phyloP scores from a whole-genome alignment of 2,329 filamentous ascomycete genomes.

The Colletotrichum australisinense region DNA sequence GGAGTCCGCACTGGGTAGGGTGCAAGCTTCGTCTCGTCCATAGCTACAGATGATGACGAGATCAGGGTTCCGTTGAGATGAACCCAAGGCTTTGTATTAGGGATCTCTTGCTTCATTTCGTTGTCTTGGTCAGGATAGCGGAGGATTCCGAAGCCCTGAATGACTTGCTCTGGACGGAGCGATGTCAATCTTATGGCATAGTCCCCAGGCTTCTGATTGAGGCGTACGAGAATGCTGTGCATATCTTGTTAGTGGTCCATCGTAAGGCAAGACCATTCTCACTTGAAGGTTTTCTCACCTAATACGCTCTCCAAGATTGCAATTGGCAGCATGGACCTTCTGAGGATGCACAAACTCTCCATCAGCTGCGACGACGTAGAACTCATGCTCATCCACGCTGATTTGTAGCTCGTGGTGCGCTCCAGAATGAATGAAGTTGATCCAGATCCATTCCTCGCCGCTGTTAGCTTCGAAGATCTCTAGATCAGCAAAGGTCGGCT shows the following conservation, averaged over 20 bases:
- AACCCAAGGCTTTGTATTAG: slow-evolving; percentile 19
- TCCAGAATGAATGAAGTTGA: slow-evolving; percentile 31
- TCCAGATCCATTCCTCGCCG: slow-evolving; percentile 28
- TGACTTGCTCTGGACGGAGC: slow-evolving; percentile 23
- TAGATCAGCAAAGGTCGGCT: slow-evolving; percentile 21
- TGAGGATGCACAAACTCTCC: slow-evolving; percentile 27
- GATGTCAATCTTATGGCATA: slow-evolving; percentile 20
- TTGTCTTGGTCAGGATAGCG: slow-evolving; percentile 15
- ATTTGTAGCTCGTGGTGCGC: slow-evolving; percentile 30
- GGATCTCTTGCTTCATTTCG: not conserved
- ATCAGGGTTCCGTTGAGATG: slow-evolving; percentile 19
- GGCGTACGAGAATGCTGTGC: slow-evolving; percentile 12
- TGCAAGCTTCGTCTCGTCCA: slow-evolving; percentile 24
- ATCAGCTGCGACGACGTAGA: slow-evolving; percentile 22
- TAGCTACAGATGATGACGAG: slow-evolving; percentile 23
- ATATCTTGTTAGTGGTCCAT: not conserved
- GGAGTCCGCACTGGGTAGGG: slow-evolving; percentile 22
- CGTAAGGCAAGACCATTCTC: not conserved
- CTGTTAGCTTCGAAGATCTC: slow-evolving; percentile 18
- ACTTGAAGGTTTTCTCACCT: not conserved
- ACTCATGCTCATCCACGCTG: slow-evolving; percentile 27
- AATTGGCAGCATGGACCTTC: slow-evolving; percentile 23
- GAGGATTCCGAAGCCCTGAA: slow-evolving; percentile 25
- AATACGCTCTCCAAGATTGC: slow-evolving; percentile 29
- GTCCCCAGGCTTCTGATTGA: slow-evolving; percentile 14